Conservation (phyloP, 345 rosid genomes). For the Tarenaya hassleriana region DNA sequence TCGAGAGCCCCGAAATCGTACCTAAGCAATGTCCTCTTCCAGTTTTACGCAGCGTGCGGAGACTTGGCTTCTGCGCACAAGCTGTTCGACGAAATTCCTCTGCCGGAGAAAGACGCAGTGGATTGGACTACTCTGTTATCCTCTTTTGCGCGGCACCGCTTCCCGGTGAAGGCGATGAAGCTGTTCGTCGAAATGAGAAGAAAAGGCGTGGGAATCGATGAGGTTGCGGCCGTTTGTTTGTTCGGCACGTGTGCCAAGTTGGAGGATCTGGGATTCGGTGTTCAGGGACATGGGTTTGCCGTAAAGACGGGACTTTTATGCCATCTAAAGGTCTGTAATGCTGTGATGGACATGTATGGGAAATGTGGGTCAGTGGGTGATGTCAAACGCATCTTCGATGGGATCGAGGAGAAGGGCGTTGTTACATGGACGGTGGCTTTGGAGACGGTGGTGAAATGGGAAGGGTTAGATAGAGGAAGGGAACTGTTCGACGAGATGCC, state of each 20-base stretch:
- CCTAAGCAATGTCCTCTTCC: conserved; percentile 54
- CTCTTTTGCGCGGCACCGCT: conserved; percentile 34
- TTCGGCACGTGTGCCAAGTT: conserved; percentile 45
- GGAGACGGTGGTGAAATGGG: conserved; percentile 56
- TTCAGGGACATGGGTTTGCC: conserved; percentile 52
- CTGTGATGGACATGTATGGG: conserved; percentile 66
- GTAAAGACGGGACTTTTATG: conserved; percentile 44
- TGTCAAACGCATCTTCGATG: conserved; percentile 38
- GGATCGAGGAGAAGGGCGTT: conserved; percentile 46
- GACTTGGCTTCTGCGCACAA: conserved; percentile 36
- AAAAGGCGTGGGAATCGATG: conserved; percentile 40
- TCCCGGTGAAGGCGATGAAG: conserved; percentile 28
- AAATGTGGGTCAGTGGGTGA: conserved; percentile 49
- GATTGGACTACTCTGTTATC: conserved; percentile 69
- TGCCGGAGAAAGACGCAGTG: conserved; percentile 43
- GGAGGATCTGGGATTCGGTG: conserved; percentile 44
- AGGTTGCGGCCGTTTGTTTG: conserved; percentile 49
- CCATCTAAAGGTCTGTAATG: conserved; percentile 45
- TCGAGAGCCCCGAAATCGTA: conserved; percentile 32
- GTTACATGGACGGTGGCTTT: conserved; percentile 70
- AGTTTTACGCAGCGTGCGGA: conserved; percentile 43
- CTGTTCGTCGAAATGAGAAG: conserved; percentile 45
- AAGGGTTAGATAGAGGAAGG: conserved; percentile 54
- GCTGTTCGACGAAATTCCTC: conserved; percentile 69
- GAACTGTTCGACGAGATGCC: conserved; percentile 58